Base-by-base conservation (phyloP, 1,139 yeast species). In the Ogataea hybrid region DNA sequence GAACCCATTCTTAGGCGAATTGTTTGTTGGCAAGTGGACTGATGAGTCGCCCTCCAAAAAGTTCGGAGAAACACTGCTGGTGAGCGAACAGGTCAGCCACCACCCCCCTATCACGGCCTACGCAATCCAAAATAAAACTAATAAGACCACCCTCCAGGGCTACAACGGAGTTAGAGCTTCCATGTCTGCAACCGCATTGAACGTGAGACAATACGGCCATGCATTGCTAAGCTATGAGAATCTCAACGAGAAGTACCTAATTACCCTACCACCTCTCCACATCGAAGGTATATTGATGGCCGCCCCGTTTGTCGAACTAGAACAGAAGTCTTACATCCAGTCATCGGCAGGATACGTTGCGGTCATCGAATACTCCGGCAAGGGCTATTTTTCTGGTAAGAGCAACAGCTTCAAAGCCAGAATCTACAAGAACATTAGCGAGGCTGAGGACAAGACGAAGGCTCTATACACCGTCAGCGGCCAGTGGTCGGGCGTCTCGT, bases 81-180 rank as follows among this genome's bases (percentile, higher is more conserved):
- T 87, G 42, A 79, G 90, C 45, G 97, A 92, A 64, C 97, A 92
- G 66, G 97, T 90, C 16, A 80, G 89, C 49, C 97, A 90, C 66
- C 97, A 90, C 61, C 97, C 97, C 14, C 97, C 97, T 17, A 82
- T 86, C 27, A 89, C 97, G 14, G 97, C 94, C 2, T 92, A 88
- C 61, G 76, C 87, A 28, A 75, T 92, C 42, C 69, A 75, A 59
- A 88, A 88, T 61, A 85, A 82, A 50, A 75, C 79, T 57, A 75
- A 84, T 59, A 75, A 84, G 39, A 80, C 84, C 18, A 66, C 70
- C 25, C 69, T 89, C 46, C 85, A 89, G 63, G 98, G 98, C 34
- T 90, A 87, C 68, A 89, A 86, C 60, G 94, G 94, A 32, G 78
- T 90, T 58, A 84, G 79, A 64, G 90, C 97, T 20, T 79, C 88